Percentiles rank a stretch among this genome's conserved stretches.
Evolutionary conservation across 1,139 yeast species (phyloP).

Genomic region (Protomyces inundatus): DNA sequence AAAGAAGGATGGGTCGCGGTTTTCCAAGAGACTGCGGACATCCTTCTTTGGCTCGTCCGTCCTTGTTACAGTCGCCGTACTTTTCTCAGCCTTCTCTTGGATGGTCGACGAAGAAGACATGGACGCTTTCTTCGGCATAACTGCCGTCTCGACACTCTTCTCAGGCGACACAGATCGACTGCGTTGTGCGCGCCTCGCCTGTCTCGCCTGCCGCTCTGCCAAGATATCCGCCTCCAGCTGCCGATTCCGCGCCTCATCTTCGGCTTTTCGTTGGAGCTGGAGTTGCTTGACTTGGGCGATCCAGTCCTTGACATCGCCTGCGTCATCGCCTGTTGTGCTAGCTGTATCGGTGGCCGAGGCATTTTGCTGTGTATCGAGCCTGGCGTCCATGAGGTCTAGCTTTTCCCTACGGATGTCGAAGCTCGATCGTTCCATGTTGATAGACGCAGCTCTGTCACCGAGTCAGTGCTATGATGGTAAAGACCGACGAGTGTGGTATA

Average conservation of each 20-base stretch:
- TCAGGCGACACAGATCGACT: conserved; percentile 16
- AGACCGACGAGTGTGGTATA: neutral
- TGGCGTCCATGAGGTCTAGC: neutral
- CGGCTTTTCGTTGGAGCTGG: conserved; percentile 10
- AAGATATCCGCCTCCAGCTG: conserved; percentile 16
- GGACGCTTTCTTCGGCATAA: neutral
- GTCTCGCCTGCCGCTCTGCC: conserved; percentile 16
- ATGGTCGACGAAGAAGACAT: neutral
- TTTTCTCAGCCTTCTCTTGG: neutral
- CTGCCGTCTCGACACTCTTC: neutral
- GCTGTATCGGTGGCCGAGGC: neutral
- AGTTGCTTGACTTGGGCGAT: conserved; percentile 9
- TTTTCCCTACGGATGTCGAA: conserved; percentile 11
- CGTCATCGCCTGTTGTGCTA: neutral
- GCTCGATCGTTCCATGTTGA: conserved; percentile 6
- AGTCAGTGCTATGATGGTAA: neutral
- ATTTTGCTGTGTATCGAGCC: neutral
- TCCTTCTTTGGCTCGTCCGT: neutral
- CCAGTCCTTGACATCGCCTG: conserved; percentile 19
- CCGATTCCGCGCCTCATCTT: conserved; percentile 19
- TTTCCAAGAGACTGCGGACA: neutral
- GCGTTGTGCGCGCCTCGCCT: conserved; percentile 14
- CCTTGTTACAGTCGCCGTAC: neutral
- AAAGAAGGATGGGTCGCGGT: neutral
- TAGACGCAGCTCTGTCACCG: neutral